These are phyloP conservation scores for Starmera pachycereana DNA, from an alignment of 805 yeast species.

Conservation along the genomic window DNA sequence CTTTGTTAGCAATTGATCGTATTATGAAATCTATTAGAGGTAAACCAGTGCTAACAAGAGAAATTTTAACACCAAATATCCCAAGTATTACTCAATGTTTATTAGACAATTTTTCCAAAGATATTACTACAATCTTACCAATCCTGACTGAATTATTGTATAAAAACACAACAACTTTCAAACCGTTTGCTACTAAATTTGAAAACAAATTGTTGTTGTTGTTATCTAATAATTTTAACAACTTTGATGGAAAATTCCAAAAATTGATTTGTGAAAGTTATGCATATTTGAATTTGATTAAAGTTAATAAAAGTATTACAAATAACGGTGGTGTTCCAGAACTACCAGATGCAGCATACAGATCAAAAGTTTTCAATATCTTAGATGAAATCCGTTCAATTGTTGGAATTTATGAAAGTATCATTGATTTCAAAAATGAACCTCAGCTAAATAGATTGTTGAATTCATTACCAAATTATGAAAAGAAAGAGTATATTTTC, in stretches of 20 bases:
- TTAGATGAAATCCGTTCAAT: constrained; percentile 46
- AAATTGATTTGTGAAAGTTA: constrained; percentile 34
- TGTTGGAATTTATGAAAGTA: constrained; percentile 44
- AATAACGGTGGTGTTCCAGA: constrained; percentile 22
- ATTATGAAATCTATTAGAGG: constrained; percentile 45
- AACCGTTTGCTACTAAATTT: constrained; percentile 64
- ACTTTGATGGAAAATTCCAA: constrained; percentile 31
- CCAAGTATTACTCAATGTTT: constrained; percentile 47
- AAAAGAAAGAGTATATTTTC: constrained; percentile 24
- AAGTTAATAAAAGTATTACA: constrained; percentile 38
- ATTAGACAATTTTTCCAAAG: constrained; percentile 33
- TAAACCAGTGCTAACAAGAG: constrained; percentile 78
- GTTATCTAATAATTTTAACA: constrained; percentile 25
- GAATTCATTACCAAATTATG: constrained; percentile 27
- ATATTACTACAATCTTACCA: constrained; percentile 23
- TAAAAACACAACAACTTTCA: constrained; percentile 67
- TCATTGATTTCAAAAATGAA: constrained; percentile 50
- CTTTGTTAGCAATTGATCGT: constrained; percentile 20
- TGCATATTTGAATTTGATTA: constrained; percentile 48
- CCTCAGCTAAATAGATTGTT: constrained; percentile 32
- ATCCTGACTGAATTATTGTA: constrained; percentile 33
- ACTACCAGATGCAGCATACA: constrained; percentile 34
- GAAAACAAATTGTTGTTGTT: constrained; percentile 33
- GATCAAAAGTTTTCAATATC: constrained; percentile 34
- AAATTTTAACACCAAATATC: constrained; percentile 70